phyloP scores from a whole-genome alignment of 192 early-diverging fungal species.

The Coemansia sp. region DNA sequence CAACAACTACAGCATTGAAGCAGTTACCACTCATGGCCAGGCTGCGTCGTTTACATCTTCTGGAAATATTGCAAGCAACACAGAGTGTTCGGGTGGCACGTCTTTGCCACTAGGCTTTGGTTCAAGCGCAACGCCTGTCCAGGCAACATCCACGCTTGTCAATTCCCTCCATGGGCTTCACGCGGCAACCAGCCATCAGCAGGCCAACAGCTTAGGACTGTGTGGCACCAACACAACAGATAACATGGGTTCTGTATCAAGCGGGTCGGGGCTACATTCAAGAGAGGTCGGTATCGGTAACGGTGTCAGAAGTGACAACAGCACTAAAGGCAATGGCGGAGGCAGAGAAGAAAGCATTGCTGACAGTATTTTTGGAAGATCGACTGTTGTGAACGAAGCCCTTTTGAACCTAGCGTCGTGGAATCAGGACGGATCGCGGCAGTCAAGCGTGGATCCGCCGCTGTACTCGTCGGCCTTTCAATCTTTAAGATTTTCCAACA shows the following conservation, averaged over 20 bases:
- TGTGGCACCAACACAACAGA: background rate
- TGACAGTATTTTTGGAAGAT: constrained; percentile 16
- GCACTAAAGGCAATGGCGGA: background rate
- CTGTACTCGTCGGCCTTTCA: constrained; percentile 16
- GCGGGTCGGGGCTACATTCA: background rate
- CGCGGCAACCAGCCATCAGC: background rate
- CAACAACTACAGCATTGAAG: background rate
- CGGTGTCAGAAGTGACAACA: background rate
- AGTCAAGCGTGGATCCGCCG: constrained; percentile 10
- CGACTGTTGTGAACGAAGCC: constrained; percentile 42
- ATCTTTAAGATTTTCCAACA: constrained; percentile 13
- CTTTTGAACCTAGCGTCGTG: constrained; percentile 33
- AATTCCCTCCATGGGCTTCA: background rate
- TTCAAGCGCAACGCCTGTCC: background rate
- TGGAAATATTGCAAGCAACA: background rate
- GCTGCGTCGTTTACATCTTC: background rate
- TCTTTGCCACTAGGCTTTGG: background rate
- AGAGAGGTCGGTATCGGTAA: background rate
- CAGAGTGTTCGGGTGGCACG: background rate
- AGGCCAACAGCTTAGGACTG: background rate
- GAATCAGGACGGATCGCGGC: constrained; percentile 17
- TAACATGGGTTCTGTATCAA: background rate
- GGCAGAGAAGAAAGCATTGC: background rate
- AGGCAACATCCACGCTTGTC: background rate
- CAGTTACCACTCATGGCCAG: background rate